Percentiles rank a stretch among this genome's conserved stretches.
Evolutionary conservation across 139 green algal genomes (phyloP).

Genomic region (Tetraselmis chui): DNA sequence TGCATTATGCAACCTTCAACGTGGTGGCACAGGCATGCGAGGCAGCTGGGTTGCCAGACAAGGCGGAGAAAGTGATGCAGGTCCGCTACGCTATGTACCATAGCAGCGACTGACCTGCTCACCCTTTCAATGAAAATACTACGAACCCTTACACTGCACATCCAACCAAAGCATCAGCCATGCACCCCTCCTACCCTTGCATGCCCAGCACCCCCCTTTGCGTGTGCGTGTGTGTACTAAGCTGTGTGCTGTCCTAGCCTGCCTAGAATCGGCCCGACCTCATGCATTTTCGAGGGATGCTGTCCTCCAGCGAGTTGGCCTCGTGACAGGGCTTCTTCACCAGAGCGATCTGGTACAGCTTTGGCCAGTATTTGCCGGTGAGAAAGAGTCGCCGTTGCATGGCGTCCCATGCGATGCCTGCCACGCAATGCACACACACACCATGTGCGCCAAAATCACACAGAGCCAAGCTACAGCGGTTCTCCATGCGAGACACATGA

Average conservation of each 20-base stretch:
- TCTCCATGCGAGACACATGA: no score
- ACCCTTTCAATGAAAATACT: no score
- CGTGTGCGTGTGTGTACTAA: no score
- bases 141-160: no score
- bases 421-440: neutral
- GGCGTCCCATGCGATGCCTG: constrained; percentile 82
- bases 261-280: no score
- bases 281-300: neutral
- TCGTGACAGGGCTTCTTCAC: neutral
- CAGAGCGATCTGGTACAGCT: constrained; percentile 54
- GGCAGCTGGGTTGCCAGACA: neutral
- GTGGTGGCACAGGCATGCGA: neutral
- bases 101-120: neutral
- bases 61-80: neutral
- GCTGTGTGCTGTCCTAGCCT: no score
- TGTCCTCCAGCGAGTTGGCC: neutral
- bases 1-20: neutral
- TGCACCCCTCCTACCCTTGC: no score
- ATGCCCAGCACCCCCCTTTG: no score
- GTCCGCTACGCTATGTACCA: neutral
- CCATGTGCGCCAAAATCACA: no score
- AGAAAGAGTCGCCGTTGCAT: constrained; percentile 58
- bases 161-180: no score
- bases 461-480: no score
- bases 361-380: constrained; percentile 77